Conservation (phyloP, 495 filamentous ascomycete genomes). For the Penicillium argentinense region DNA sequence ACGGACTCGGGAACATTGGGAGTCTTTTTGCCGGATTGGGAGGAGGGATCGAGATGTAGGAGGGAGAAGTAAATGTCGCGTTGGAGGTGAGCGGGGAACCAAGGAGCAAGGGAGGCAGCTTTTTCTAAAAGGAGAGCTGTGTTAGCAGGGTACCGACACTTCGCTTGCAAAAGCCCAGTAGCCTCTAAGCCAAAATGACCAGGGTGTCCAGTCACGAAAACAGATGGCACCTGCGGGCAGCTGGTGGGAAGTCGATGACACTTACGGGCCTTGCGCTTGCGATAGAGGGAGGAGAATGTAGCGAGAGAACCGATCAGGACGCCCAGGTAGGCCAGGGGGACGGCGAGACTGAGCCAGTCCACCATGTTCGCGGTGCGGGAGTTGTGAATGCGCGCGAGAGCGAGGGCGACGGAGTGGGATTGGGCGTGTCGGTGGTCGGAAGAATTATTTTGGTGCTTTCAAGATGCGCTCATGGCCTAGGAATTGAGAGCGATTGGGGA, state of each 20-base stretch:
- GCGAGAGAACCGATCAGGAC: constrained; percentile 84
- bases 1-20: constrained; percentile 80
- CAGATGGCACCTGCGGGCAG: too few species aligned
- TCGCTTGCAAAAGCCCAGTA: neutral
- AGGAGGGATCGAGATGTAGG: constrained; percentile 75
- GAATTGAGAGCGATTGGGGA: neutral
- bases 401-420: constrained; percentile 3
- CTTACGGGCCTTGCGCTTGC: constrained; percentile 87
- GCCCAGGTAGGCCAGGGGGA: constrained; percentile 83
- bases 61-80: constrained; percentile 94
- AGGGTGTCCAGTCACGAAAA: too few species aligned
- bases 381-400: constrained; percentile 11
- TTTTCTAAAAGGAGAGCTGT: constrained; percentile 49
- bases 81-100: constrained; percentile 87
- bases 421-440: neutral
- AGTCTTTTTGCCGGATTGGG: constrained; percentile 62
- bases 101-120: constrained; percentile 78
- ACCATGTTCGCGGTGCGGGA: constrained; percentile 35
- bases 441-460: neutral
- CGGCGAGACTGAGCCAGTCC: constrained; percentile 75
- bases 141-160: neutral
- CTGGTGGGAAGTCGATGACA: constrained; percentile 11
- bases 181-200: too few species aligned
- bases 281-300: constrained; percentile 89
- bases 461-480: constrained; percentile 6